These are phyloP conservation scores for Claviceps africana DNA, from an alignment of 2,329 filamentous ascomycete species.

Conservation along the genomic window DNA sequence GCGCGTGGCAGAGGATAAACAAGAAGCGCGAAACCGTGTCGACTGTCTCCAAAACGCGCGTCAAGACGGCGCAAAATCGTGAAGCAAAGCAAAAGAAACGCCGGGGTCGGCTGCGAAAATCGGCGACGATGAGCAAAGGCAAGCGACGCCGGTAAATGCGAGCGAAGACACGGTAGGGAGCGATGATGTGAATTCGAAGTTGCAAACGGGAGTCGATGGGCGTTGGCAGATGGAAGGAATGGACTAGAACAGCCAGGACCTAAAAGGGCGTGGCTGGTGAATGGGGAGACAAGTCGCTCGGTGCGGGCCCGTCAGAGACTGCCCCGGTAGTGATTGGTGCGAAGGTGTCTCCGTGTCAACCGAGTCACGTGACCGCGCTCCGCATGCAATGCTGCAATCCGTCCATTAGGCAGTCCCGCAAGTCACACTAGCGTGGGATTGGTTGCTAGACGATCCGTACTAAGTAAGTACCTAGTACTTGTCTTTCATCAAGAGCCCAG, in stretches of 20 bases:
- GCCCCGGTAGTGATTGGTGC: background rate
- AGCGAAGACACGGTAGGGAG: conserved; percentile 2
- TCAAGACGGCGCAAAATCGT: conserved; percentile 16
- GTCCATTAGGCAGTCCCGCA: background rate
- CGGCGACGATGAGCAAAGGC: conserved; percentile 14
- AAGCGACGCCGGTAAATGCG: conserved; percentile 9
- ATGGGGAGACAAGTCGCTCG: conserved; percentile 5
- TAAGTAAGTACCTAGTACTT: too few species aligned
- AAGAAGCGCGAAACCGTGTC: conserved; percentile 17
- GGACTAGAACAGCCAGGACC: conserved; percentile 1
- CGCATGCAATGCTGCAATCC: too few species aligned
- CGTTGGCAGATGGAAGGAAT: background rate
- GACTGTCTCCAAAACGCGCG: conserved; percentile 16
- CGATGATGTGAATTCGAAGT: conserved; percentile 10
- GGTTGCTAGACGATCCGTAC: background rate
- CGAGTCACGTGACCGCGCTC: background rate
- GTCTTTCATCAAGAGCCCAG: too few species aligned
- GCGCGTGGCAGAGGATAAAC: conserved; percentile 19
- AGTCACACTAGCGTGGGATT: background rate
- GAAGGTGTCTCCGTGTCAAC: conserved; percentile 4
- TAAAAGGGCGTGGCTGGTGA: conserved; percentile 27
- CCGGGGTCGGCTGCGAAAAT: conserved; percentile 9
- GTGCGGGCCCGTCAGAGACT: conserved; percentile 1
- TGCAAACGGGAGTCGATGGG: conserved; percentile 1
- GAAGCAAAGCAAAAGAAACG: conserved; percentile 14